Conservation (phyloP, 768 basidiomycete species). For the Calocera viscosa region DNA sequence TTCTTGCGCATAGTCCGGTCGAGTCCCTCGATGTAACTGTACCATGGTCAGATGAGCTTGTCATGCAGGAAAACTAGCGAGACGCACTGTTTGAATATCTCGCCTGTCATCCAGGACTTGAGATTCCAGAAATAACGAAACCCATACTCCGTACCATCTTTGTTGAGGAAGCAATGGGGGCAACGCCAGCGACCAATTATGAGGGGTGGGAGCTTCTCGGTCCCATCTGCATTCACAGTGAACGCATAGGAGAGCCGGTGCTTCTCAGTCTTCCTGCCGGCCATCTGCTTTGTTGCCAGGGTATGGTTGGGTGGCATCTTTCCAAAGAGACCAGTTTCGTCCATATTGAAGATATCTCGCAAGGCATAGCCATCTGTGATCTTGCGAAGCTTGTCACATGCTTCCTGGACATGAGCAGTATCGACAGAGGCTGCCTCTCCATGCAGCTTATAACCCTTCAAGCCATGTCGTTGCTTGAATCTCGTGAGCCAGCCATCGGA, state of each 20-base stretch:
- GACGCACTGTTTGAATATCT: constrained; percentile 27
- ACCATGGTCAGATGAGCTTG: background rate
- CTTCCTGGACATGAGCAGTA: constrained; percentile 18
- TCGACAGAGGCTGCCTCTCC: constrained; percentile 27
- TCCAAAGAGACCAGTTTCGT: background rate
- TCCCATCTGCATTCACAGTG: constrained; percentile 27
- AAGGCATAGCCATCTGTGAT: constrained; percentile 9
- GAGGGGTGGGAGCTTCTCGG: constrained; percentile 26
- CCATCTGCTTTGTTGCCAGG: constrained; percentile 26
- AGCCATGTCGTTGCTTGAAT: background rate
- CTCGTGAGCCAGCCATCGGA: background rate
- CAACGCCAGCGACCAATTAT: constrained; percentile 29
- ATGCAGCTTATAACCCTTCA: constrained; percentile 17
- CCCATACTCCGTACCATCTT: constrained; percentile 19
- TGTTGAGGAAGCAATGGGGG: constrained; percentile 26
- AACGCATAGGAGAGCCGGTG: constrained; percentile 27
- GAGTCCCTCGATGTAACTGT: constrained; percentile 26
- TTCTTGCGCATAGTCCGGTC: constrained; percentile 21
- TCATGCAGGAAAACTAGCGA: constrained; percentile 9
- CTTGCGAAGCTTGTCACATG: constrained; percentile 15
- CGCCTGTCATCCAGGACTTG: constrained; percentile 32
- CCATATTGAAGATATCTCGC: background rate
- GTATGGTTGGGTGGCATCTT: constrained; percentile 26
- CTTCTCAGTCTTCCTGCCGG: constrained; percentile 27
- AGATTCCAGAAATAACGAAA: constrained; percentile 31